A percentile compares a stretch with the other conserved stretches of the same genome.
phyloP scores from a whole-genome alignment of 441 rosid species.

The Macaranga tanarius region DNA sequence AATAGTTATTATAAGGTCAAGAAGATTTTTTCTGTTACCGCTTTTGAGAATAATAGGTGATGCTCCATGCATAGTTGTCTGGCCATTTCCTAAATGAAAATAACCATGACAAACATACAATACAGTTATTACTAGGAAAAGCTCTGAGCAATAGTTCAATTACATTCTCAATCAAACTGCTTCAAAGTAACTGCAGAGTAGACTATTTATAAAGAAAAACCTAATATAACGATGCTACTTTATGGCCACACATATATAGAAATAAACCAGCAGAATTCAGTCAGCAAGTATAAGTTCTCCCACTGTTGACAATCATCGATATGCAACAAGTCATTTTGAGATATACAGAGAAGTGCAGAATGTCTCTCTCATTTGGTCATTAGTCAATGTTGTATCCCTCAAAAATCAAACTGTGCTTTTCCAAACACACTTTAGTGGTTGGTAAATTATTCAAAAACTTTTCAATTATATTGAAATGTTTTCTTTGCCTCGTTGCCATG shows the following conservation, averaged over 20 bases:
- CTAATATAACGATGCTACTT: not conserved
- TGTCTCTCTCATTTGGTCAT: not conserved
- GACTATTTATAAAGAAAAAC: slow-evolving; percentile 3
- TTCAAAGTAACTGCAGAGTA: not conserved
- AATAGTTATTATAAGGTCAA: slow-evolving; percentile 18
- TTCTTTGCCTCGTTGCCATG: not conserved
- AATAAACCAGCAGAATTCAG: not conserved
- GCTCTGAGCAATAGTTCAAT: not conserved
- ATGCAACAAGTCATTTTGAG: not conserved
- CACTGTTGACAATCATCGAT: not conserved
- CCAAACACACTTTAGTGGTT: too few species aligned
- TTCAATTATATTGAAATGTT: not conserved
- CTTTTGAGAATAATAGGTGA: slow-evolving; percentile 76
- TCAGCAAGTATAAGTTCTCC: slow-evolving; percentile 9
- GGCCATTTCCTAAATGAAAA: slow-evolving; percentile 69
- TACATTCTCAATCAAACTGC: slow-evolving; percentile 1
- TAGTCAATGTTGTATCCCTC: not conserved
- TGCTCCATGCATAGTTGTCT: slow-evolving; percentile 84
- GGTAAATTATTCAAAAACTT: not conserved
- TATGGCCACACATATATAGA: not conserved
- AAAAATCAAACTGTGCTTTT: not conserved
- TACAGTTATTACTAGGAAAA: not conserved
- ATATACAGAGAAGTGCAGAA: not conserved
- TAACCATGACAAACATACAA: slow-evolving; percentile 16
- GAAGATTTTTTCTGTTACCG: slow-evolving; percentile 41